phyloP scores from a whole-genome alignment of 495 filamentous ascomycete genomes.

The Aspergillus mulundensis region DNA sequence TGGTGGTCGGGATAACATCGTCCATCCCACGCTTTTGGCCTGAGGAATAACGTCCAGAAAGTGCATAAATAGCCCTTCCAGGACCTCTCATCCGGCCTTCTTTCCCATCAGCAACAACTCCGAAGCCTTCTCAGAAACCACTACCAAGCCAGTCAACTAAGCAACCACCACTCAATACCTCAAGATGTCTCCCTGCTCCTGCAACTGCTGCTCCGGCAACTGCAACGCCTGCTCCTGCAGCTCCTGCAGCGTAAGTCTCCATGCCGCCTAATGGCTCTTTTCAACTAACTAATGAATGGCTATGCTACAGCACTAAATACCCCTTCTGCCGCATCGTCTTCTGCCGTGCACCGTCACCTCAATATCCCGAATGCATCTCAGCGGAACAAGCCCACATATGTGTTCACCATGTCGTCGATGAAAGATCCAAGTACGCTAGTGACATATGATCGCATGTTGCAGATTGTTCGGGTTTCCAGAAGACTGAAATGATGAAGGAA shows the following conservation, averaged over 20 bases:
- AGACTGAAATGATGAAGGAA: conserved; percentile 2
- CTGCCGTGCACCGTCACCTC: conserved; percentile 3
- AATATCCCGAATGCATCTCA: neutral
- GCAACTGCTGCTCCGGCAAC: conserved; percentile 16
- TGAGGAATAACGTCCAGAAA: neutral
- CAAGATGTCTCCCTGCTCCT: conserved; percentile 16
- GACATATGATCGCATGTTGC: neutral
- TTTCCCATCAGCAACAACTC: conserved; percentile 3
- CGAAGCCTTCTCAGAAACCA: neutral
- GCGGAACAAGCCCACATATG: neutral
- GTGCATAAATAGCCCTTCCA: conserved; percentile 8
- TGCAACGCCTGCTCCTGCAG: conserved; percentile 13
- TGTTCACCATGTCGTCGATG: neutral
- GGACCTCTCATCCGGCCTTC: neutral
- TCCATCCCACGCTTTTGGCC: conserved; percentile 7
- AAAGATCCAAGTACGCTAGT: neutral
- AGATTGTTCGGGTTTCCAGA: neutral
- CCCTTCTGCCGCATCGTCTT: conserved; percentile 1
- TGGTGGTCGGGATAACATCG: neutral
- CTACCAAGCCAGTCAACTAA: neutral
- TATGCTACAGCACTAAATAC: conserved; percentile 12
- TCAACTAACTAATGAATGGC: conserved; percentile 2
- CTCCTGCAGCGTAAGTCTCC: conserved; percentile 9
- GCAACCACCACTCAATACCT: neutral
- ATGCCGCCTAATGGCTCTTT: neutral